Base-by-base conservation (phyloP, 805 yeast genomes). In the Candida odintsovae region DNA sequence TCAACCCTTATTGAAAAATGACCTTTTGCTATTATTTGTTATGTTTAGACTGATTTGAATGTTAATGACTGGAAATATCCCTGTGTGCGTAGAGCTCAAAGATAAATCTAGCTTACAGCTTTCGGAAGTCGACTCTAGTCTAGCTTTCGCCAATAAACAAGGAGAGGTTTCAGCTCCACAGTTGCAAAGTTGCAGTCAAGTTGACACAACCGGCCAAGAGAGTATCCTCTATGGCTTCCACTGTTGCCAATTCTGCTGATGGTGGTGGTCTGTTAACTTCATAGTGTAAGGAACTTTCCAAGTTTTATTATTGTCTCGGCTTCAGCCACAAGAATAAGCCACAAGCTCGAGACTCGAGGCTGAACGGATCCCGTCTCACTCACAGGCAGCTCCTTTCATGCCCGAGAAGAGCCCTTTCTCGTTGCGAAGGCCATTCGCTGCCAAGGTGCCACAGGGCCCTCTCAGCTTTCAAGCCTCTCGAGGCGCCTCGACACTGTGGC, bases 1-100 rank as follows among this genome's bases (percentile, higher is more conserved):
- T 58, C 50, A 51, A 57, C 18, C 80, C 80, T 15, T 75, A 75
- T 54, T 75, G 54, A 56, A 23, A 28, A 13, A 28, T 4, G 13
- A 28, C n/a, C n/a, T n/a, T n/a, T n/a, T n/a, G n/a, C n/a, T n/a
- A 13, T 12, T 13, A 13, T 13, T 28, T 28, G 31, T n/a, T 13
- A 28, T 28, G 31, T 28, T 28, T 28, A 28, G 31, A 28, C n/a
- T 28, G 7, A 28, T 13, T 28, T 10, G 28, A 13, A 28, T 28
- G 31, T 28, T 28, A 13, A 28, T 28, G 31, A 28, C 11, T 28
- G 31, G 11, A 13, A 13, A 28, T 3, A 28, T 12, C 31, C n/a
- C 8, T 4, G 11, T 3, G 31, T 28, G 8, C n/a, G 31, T 28
- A 28, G n/a, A 13, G 7, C 6, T 28, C n/a, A 13, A 28, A 28